phyloP scores from a whole-genome alignment of 2,329 filamentous ascomycete species.

The Spiromastix sp. region DNA sequence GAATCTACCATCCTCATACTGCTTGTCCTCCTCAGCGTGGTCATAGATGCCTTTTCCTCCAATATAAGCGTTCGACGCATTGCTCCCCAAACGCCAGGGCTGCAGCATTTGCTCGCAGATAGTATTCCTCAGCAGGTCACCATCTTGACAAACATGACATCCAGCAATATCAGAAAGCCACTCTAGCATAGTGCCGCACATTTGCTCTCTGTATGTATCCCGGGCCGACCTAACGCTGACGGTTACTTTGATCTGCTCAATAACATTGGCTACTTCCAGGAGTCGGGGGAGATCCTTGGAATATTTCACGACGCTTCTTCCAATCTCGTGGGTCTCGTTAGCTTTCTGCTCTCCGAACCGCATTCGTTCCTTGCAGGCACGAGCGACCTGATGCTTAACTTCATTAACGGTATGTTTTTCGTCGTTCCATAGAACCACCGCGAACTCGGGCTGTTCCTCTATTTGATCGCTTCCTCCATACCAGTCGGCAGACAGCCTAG shows the following conservation, averaged over 20 bases:
- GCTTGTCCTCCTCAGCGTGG: slow-evolving; percentile 51
- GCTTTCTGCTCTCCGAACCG: slow-evolving; percentile 64
- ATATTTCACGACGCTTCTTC: slow-evolving; percentile 75
- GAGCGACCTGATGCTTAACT: slow-evolving; percentile 78
- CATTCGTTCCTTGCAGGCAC: slow-evolving; percentile 67
- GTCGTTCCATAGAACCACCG: slow-evolving; percentile 89
- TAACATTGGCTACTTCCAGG: slow-evolving; percentile 67
- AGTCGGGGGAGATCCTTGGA: slow-evolving; percentile 61
- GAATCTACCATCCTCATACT: not conserved
- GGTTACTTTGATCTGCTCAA: slow-evolving; percentile 92
- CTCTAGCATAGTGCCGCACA: slow-evolving; percentile 96
- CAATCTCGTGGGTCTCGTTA: slow-evolving; percentile 79
- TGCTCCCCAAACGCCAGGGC: slow-evolving; percentile 78
- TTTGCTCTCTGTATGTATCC: slow-evolving; percentile 94
- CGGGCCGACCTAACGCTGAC: slow-evolving; percentile 88
- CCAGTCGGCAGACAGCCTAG: slow-evolving; percentile 65
- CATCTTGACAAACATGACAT: slow-evolving; percentile 72
- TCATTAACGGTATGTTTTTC: slow-evolving; percentile 96
- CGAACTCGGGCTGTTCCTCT: slow-evolving; percentile 63
- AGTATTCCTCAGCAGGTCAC: slow-evolving; percentile 64
- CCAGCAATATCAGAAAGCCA: slow-evolving; percentile 92
- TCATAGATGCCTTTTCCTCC: slow-evolving; percentile 74
- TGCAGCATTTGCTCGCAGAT: slow-evolving; percentile 88
- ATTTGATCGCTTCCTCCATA: slow-evolving; percentile 54
- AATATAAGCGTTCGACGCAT: slow-evolving; percentile 66